These are phyloP conservation scores for Aspergillus taichungensis DNA, from an alignment of 495 filamentous ascomycete genomes.

Conservation along the genomic window DNA sequence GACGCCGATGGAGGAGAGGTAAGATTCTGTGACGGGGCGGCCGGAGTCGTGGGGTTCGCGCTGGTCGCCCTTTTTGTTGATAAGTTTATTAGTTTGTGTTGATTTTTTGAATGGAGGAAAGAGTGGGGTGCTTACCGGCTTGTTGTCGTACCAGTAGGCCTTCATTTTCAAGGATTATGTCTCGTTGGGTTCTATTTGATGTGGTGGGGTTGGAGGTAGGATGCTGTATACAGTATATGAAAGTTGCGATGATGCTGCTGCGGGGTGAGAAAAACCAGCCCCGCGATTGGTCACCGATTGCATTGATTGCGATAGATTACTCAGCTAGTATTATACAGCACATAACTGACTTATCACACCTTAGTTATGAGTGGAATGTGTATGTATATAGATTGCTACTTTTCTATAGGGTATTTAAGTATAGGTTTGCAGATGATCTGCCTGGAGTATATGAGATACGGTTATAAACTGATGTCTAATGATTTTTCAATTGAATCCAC, in stretches of 20 bases:
- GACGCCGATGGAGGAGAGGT: constrained; percentile 69
- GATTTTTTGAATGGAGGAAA: background rate
- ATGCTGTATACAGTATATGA: constrained; percentile 3
- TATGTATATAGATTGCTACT: too few relatives aligned
- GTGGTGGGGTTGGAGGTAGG: background rate
- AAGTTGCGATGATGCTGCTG: constrained; percentile 25
- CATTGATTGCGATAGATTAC: constrained; percentile 16
- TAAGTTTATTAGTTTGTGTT: constrained; percentile 7
- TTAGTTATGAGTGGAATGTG: too few relatives aligned
- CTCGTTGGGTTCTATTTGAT: constrained; percentile 1
- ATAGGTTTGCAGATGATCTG: too few relatives aligned
- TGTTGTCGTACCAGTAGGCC: constrained; percentile 77
- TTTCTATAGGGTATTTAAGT: too few relatives aligned
- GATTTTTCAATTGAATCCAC: too few relatives aligned
- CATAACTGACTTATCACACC: too few relatives aligned
- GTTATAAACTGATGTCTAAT: too few relatives aligned
- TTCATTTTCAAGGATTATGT: constrained; percentile 48
- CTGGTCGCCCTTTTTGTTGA: constrained; percentile 70
- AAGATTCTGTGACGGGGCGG: constrained; percentile 45
- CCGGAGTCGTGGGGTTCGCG: constrained; percentile 83
- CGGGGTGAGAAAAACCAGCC: constrained; percentile 40
- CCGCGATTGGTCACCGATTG: constrained; percentile 30
- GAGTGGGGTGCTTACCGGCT: constrained; percentile 45
- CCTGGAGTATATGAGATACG: too few relatives aligned
- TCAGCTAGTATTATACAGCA: too few relatives aligned